phyloP scores from a whole-genome alignment of 495 filamentous ascomycete genomes.

The Achaetomiella virescens region DNA sequence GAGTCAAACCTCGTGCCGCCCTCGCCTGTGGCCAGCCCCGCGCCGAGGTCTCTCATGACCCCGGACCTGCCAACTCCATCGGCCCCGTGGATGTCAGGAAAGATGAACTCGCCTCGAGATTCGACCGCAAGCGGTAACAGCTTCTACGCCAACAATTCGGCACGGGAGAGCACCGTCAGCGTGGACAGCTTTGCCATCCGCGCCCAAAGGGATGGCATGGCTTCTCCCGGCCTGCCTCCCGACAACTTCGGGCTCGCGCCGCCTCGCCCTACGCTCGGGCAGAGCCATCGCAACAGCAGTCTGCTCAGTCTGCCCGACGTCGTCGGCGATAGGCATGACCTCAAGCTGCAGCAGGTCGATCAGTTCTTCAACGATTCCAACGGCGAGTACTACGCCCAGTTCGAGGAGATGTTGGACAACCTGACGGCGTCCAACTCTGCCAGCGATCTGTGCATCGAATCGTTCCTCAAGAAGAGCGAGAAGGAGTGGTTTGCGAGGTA shows the following conservation, averaged over 20 bases:
- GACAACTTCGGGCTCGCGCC: constrained; percentile 22
- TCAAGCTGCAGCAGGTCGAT: constrained; percentile 57
- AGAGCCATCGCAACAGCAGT: constrained; percentile 29
- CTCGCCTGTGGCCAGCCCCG: constrained; percentile 7
- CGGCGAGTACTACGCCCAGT: constrained; percentile 50
- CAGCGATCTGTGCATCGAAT: constrained; percentile 54
- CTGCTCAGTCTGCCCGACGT: constrained; percentile 49
- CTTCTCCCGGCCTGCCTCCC: constrained; percentile 26
- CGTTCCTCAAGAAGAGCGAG: constrained; percentile 56
- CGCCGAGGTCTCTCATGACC: constrained; percentile 10
- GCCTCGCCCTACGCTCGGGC: constrained; percentile 25
- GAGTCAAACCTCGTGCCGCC: constrained; percentile 17
- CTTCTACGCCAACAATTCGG: constrained; percentile 22
- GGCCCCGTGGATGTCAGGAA: constrained; percentile 18
- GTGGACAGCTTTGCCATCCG: constrained; percentile 36
- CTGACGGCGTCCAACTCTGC: constrained; percentile 51
- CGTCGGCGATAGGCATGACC: constrained; percentile 56
- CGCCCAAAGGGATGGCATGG: constrained; percentile 35
- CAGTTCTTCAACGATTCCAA: constrained; percentile 63
- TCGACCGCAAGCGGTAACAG: constrained; percentile 22
- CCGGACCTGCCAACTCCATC: constrained; percentile 21
- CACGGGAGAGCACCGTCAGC: constrained; percentile 29
- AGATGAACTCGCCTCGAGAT: constrained; percentile 21
- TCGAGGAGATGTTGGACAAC: constrained; percentile 48
- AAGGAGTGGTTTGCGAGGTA: constrained; percentile 59